Evolutionary conservation across 2,329 filamentous ascomycete species (phyloP), one percentile per base, ranked within the genome.

Genomic region (Colletotrichum costaricense): DNA sequence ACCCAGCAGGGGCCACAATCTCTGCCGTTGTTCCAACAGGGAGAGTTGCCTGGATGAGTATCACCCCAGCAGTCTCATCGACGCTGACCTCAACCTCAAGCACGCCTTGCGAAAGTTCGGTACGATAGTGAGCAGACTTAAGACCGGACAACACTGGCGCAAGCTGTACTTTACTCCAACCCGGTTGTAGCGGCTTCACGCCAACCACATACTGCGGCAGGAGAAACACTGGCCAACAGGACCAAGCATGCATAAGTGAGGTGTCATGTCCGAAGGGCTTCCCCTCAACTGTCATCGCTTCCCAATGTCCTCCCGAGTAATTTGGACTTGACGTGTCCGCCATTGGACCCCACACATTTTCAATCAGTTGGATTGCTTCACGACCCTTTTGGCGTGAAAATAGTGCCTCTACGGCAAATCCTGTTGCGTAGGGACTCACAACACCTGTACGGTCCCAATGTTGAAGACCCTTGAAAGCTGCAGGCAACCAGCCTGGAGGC

Each of bases 271-370:
- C 52, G 5, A 66, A 69, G 5, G 70, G 70, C 26, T 42, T 8
- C 8, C 66, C 66, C 2, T 70, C 60, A 2, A 57, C 26, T 5
- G 67, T 73, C 70, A 73, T 73, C 14, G 66, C 66, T 28, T 73
- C 67, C 66, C 67, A 73, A 22, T 73, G 67, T 11, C 56, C 71
- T 4, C 62, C 67, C 9, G 71, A 70, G 5, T 73, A 73, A 56
- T 73, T 52, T 3, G 71, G 60, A 2, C 28, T 60, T 1, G 60
- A 62, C 1, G 22, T 9, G 46, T 70, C 67, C 5, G 71, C 56
- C 67, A 70, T 70, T 6, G 60, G 56, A 12, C 56, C 67, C 71
- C 71, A 70, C 6, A 73, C 62, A 8, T 16, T 49, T 6, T 59
- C 26, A 5, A 69, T 54, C 3, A 73, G 62, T 12, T 63, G 30